Evolutionary conservation across 495 filamentous ascomycete genomes (phyloP).

Genomic region (Aspergillus taichungensis): DNA sequence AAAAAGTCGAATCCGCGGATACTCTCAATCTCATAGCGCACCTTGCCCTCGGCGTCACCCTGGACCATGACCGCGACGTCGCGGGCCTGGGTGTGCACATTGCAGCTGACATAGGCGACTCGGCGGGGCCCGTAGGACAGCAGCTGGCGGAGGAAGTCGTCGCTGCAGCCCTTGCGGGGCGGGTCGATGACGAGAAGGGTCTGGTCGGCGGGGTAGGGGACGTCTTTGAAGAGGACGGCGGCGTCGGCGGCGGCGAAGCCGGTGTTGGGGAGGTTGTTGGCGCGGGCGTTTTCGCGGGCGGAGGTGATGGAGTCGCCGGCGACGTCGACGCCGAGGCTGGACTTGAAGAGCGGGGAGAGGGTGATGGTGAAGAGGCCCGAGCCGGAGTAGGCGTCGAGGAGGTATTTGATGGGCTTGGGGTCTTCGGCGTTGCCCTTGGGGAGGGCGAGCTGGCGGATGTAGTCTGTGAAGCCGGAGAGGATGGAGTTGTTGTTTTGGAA

Average conservation of each 20-base stretch:
- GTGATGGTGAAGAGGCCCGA: constrained; percentile 96
- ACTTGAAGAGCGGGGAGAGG: constrained; percentile 69
- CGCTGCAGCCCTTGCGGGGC: constrained; percentile 89
- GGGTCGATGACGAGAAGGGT: constrained; percentile 91
- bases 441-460: constrained; percentile 76
- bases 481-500: constrained; percentile 99
- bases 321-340: constrained; percentile 62
- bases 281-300: constrained; percentile 65
- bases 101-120: constrained; percentile 91
- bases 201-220: constrained; percentile 62
- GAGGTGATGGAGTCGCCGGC: constrained; percentile 62
- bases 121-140: constrained; percentile 63
- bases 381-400: constrained; percentile 96
- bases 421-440: constrained; percentile 22
- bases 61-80: constrained; percentile 80
- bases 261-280: constrained; percentile 64
- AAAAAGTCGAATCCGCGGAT: constrained; percentile 95
- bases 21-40: constrained; percentile 81
- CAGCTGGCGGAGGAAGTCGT: constrained; percentile 72
- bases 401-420: constrained; percentile 56
- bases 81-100: constrained; percentile 93
- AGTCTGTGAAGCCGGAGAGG: constrained; percentile 79
- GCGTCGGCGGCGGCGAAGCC: constrained; percentile 84
- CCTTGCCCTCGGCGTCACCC: constrained; percentile 43
- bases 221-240: constrained; percentile 63